A percentile compares a stretch with the other conserved stretches of the same genome.
Evolutionary conservation across 2,329 filamentous ascomycete species (phyloP).

Genomic region (Beauveria sp.): DNA sequence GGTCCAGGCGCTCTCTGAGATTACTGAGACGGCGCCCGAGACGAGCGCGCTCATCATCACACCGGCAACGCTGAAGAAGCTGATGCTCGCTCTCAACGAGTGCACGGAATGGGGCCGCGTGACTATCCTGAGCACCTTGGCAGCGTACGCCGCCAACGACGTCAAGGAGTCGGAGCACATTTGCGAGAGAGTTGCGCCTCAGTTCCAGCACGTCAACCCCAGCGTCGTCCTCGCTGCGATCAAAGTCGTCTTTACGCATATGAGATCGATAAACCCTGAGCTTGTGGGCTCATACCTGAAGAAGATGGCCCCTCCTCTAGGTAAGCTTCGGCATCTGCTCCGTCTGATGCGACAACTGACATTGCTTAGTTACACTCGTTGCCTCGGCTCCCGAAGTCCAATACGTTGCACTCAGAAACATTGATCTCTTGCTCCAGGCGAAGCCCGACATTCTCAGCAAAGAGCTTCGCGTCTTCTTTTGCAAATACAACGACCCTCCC

Average conservation of each 20-base stretch:
- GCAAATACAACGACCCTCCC: conserved; percentile 98
- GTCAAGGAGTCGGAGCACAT: conserved; percentile 97
- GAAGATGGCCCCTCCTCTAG: conserved; percentile 96
- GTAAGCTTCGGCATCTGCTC: conserved; percentile 39
- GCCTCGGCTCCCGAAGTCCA: conserved; percentile 95
- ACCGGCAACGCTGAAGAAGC: conserved; percentile 79
- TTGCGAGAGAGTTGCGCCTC: conserved; percentile 88
- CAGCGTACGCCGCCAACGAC: conserved; percentile 80
- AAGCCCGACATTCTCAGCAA: conserved; percentile 96
- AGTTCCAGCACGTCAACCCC: conserved; percentile 97
- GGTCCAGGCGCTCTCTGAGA: conserved; percentile 88
- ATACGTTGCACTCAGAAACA: conserved; percentile 93
- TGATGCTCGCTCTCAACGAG: conserved; percentile 93
- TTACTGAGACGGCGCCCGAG: conserved; percentile 82
- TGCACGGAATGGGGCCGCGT: conserved; percentile 98
- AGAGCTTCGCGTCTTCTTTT: conserved; percentile 97
- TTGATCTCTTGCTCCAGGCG: conserved; percentile 89
- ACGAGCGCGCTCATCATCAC: conserved; percentile 81
- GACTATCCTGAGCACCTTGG: conserved; percentile 82
- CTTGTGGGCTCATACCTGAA: conserved; percentile 80
- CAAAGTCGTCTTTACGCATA: conserved; percentile 95
- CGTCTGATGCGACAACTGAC: conserved; percentile 6
- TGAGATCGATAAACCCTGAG: conserved; percentile 75
- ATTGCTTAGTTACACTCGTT: conserved; percentile 71
- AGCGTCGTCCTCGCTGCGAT: conserved; percentile 96